These are phyloP conservation scores for Fusarium cyanostomum DNA, from an alignment of 2,329 filamentous ascomycete genomes.

Conservation along the genomic window DNA sequence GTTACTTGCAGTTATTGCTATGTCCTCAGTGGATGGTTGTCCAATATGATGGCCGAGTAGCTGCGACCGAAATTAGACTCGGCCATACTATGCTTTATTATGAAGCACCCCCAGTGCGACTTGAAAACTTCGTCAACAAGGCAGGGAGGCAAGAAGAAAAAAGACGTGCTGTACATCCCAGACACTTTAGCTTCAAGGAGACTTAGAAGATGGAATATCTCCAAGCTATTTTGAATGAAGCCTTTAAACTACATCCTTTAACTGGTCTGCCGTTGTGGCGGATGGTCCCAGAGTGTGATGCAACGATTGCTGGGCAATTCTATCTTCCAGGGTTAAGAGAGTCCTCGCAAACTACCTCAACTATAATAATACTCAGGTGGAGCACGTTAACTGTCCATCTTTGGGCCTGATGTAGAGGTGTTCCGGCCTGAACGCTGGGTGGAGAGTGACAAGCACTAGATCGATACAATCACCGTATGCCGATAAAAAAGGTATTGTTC, in stretches of 20 bases:
- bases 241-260: conserved; percentile 6
- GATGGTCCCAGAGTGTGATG: neutral
- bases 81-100: conserved; percentile 18
- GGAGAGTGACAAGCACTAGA: neutral
- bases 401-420: neutral
- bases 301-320: neutral
- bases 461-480: neutral
- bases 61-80: conserved; percentile 22
- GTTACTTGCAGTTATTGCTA: neutral
- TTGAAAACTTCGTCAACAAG: neutral
- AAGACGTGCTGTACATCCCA: neutral
- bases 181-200: conserved; percentile 10
- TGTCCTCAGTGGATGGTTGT: conserved; percentile 12
- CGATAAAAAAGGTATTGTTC: neutral
- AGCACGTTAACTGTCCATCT: neutral
- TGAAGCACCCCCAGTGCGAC: conserved; percentile 8
- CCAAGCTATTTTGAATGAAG: conserved; percentile 16
- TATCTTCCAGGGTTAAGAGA: neutral
- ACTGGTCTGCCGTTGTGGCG: conserved; percentile 7
- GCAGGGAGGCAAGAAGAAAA: neutral
- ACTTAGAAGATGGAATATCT: conserved; percentile 21
- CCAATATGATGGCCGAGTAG: conserved; percentile 24
- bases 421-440: neutral
- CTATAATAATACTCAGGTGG: neutral
- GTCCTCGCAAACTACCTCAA: too few species aligned